Base-by-base conservation (phyloP, 805 yeast species). In the Scheffersomyces coipomensis region DNA sequence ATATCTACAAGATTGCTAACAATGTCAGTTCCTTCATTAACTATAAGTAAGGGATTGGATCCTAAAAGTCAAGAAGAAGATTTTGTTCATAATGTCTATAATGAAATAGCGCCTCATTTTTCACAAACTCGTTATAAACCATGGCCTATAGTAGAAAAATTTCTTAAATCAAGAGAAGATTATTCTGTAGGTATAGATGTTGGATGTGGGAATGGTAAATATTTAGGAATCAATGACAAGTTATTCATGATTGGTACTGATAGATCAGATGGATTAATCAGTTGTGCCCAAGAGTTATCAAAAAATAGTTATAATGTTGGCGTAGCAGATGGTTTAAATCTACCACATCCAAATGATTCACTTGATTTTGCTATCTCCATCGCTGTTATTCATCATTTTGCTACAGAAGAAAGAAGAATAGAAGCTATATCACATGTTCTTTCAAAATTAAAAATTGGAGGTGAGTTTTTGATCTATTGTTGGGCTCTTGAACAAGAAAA, bases 131-230 rank as follows among this genome's bases (percentile, higher is more conserved):
- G 99, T 34, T 93, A 90, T 64, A 91, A 86, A 67, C 97, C 98
- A 19, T 93, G 99, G 99, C 98, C 98, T 6, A 81, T 89, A 16
- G 99, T 93, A 19, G 87, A 86, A 37, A 60, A 72, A 43, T 93
- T 85, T 55, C 62, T 93, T 33, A 55, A 50, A 9, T 49, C 60
- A 1, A 76, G 78, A 50, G 43, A 56, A 0, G 64, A 65, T 5
- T 84, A 88, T 31, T 64, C 83, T 1, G 45, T 91, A 0, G 99
- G 99, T 1, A 71, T 89, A 21, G 99, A 93, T 64, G 88, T 91
- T 16, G 99, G 99, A 0, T 91, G 98, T 60, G 99, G 99, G 3
- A 93, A 93, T 58, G 99, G 99, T 2, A 93, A 93, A 56, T 93
- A 93, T 56, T 60, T 91, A 29, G 76, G 75, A 2, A 75, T 89